Conservation (phyloP, 768 basidiomycete genomes). For the Macrocybe gigantea region DNA sequence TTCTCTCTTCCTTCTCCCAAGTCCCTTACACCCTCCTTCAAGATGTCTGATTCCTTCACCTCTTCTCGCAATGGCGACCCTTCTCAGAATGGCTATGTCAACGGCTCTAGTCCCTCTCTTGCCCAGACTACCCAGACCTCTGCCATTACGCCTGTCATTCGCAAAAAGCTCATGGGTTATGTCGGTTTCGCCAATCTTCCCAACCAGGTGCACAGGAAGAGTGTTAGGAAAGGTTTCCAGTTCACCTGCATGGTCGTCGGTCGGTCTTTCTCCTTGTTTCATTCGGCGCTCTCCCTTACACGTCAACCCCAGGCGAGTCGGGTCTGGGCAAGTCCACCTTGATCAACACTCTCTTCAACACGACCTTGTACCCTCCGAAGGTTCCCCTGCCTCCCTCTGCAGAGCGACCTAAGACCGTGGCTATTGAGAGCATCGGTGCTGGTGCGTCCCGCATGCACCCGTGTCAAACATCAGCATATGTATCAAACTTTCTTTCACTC, state of each 20-base stretch:
- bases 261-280: constrained; percentile 24
- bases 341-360: constrained; percentile 98
- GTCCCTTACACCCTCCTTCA: constrained; percentile 21
- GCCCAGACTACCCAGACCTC: constrained; percentile 28
- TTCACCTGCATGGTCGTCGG: constrained; percentile 99
- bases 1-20: constrained; percentile 21
- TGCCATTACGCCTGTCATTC: constrained; percentile 44
- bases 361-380: constrained; percentile 88
- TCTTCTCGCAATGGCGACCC: constrained; percentile 64
- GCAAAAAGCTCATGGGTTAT: constrained; percentile 94
- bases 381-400: constrained; percentile 77
- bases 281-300: constrained; percentile 12
- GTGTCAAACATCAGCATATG: constrained; percentile 16
- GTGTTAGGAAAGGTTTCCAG: constrained; percentile 97
- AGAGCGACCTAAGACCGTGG: constrained; percentile 88
- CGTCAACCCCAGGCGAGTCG: constrained; percentile 70
- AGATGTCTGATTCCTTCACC: constrained; percentile 76
- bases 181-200: constrained; percentile 97
- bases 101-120: constrained; percentile 62
- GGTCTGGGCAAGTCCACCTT: constrained; percentile 98
- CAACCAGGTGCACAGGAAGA: constrained; percentile 99
- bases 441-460: constrained; percentile 48
- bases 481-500: constrained; percentile 8
- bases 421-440: constrained; percentile 97
- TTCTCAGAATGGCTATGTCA: constrained; percentile 52